Evolutionary conservation across 768 basidiomycete genomes (phyloP), one percentile per base, ranked within the genome.

Genomic region (Pleurotus sapidus): DNA sequence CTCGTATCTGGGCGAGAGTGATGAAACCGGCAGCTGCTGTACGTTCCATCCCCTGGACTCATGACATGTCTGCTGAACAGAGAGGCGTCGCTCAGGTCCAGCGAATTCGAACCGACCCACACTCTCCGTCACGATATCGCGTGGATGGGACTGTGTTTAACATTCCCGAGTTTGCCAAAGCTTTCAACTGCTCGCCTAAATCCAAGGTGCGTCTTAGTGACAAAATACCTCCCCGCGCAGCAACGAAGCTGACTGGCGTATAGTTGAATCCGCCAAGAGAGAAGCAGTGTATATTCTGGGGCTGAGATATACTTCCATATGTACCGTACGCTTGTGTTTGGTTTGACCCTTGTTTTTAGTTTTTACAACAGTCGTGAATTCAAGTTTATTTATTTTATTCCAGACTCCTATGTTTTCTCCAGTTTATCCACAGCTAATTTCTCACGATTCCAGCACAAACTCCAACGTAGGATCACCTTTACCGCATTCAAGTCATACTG

Each of bases 61-160:
- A 34, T 30, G 5, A 18, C n/a, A 40, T 14, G 18, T 57, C 14
- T 23, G 12, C 20, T 18, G 20, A 18, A 34, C 48, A n/a, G n/a
- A 48, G 11, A 46, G 8, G 15, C 27, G 12, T 20, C 11, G 9
- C 18, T 20, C 63, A 89, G 86, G 79, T 93, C 30, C 86, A 85
- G 63, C 86, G 88, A 25, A 83, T 96, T 49, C 84, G 91, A 46
- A 88, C 91, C 1, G 93, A 97, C 65, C 92, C 94, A 15, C 95
- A 96, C 67, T 92, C 93, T 6, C 94, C 95, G 1, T 79, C 77
- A 60, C 77, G 81, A 27, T 94, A 80, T 74, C 84, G 95, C 43
- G 87, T 91, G 7, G 88, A 92, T 47, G 95, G 95, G 2, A 95
- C 95, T 0, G 77, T 97, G 4, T 86, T 73, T 60, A 95, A 97